These are phyloP conservation scores for Phytopythium boreale DNA, from an alignment of 352 stramenopile species.

Conservation along the genomic window DNA sequence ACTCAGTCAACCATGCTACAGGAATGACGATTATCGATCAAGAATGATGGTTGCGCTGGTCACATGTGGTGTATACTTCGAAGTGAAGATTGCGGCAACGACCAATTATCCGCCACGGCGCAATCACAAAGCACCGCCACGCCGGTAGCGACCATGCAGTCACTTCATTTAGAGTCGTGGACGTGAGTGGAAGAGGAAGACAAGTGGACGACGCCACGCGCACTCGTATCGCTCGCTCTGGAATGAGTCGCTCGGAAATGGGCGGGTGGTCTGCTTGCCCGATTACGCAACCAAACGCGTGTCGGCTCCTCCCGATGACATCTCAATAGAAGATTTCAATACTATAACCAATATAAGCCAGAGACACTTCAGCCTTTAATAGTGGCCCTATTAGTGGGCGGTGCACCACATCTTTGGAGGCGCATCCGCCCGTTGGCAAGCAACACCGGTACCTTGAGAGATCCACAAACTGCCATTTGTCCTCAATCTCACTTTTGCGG, in stretches of 20 bases:
- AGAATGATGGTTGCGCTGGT: neutral
- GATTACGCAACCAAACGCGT: neutral
- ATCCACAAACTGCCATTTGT: no score
- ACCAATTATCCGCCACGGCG: neutral
- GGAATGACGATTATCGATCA: neutral
- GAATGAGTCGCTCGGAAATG: no score
- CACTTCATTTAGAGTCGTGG: neutral
- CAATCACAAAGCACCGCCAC: neutral
- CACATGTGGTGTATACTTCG: neutral
- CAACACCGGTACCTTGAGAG: neutral
- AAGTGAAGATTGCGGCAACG: neutral
- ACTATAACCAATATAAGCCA: neutral
- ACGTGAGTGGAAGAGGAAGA: no score
- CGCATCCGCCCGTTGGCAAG: neutral
- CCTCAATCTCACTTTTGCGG: neutral
- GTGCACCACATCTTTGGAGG: neutral
- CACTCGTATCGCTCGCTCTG: no score
- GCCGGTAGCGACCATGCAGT: neutral
- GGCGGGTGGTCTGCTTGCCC: neutral
- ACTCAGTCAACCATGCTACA: neutral
- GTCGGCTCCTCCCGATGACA: neutral
- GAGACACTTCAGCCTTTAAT: neutral
- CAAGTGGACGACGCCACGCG: no score
- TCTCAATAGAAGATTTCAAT: neutral
- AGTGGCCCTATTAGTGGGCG: neutral